Base-by-base conservation (phyloP, 306 rosid species). In the Sindora glabra region DNA sequence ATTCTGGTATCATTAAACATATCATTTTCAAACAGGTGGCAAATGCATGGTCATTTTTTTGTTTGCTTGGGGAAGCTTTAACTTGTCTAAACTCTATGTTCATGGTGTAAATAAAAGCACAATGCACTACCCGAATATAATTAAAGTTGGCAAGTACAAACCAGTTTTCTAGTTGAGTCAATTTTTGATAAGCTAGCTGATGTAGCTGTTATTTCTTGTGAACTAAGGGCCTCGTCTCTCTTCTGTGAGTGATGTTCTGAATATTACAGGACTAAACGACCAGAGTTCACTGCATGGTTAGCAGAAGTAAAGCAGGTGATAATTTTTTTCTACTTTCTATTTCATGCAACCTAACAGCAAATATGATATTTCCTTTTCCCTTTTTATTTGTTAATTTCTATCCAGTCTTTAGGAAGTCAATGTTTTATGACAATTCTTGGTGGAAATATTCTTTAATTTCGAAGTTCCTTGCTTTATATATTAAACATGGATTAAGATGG, bases 251-350 rank as follows among this genome's bases (percentile, higher is more conserved):
- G 67, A 70, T 64, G 40, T 56, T 68, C 32, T 48, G 54, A 49
- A 32, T 76, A 30, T 58, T 74, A 23, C 72, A 92, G 99, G 99
- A 92, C 51, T 69, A 92, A 92, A 63, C 88, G 99, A 51, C 99
- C 96, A 6, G 95, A 92, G 72, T 92, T 92, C 77, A 89, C 96
- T 72, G 99, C 99, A 27, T 92, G 96, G 99, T 80, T 92, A 74
- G 67, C 79, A 16, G 99, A 92, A 82, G 87, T 92, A 8, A 92
- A 89, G 73, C 83, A 83, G 94, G 99, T 92, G 52, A 57, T 47
- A 50, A 23, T 65, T 78, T 60, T 57, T 21, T 30, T 37, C 36
- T 66, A 32, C 19, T 77, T 13, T 68, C 22, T 46, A 37, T 48
- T 18, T 34, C 33, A 17, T 33, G 45, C 45, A 40, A 61, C 32